These are phyloP conservation scores for Dionaea muscipula DNA, from an alignment of 179 eudicot genomes.

Conservation along the genomic window DNA sequence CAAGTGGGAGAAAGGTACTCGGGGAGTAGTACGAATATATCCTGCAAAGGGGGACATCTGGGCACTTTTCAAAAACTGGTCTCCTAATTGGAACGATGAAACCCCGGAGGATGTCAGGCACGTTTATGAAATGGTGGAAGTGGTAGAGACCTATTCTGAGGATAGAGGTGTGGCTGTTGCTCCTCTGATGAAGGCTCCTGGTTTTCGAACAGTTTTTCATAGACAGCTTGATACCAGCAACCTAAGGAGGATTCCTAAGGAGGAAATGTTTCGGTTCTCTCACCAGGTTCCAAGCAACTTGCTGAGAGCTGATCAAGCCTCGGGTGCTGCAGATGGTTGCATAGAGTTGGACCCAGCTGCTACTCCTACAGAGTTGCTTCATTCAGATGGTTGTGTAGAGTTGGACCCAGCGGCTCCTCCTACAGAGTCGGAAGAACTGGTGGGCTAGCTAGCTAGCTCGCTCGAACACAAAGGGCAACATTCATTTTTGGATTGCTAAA, in stretches of 20 bases:
- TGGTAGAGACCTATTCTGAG: constrained; percentile 53
- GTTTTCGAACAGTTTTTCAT: constrained; percentile 20
- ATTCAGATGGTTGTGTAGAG: constrained; percentile 16
- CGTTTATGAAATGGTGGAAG: constrained; percentile 82
- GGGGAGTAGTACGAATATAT: constrained; percentile 62
- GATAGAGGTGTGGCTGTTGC: constrained; percentile 27
- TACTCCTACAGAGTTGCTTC: constrained; percentile 20
- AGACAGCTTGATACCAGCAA: constrained; percentile 15
- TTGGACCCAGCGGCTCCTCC: constrained; percentile 34
- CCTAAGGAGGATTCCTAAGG: constrained; percentile 20
- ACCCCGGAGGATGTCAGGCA: constrained; percentile 49
- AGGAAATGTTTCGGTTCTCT: constrained; percentile 33
- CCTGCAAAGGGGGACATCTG: constrained; percentile 73
- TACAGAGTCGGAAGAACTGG: neutral
- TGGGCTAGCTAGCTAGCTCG: no score
- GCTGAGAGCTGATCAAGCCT: constrained; percentile 20
- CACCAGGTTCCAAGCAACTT: constrained; percentile 28
- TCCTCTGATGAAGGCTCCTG: constrained; percentile 21
- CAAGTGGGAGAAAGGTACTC: constrained; percentile 49
- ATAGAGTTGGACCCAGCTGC: constrained; percentile 36
- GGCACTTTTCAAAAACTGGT: constrained; percentile 80
- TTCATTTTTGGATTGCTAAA: no score
- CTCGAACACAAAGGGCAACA: no score
- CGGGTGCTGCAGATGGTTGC: constrained; percentile 21
- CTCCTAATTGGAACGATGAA: constrained; percentile 50